A percentile compares a stretch with the other conserved stretches of the same genome.
Conservation (phyloP, 1,284 basidiomycete species). For the Testicularia cyperi region DNA sequence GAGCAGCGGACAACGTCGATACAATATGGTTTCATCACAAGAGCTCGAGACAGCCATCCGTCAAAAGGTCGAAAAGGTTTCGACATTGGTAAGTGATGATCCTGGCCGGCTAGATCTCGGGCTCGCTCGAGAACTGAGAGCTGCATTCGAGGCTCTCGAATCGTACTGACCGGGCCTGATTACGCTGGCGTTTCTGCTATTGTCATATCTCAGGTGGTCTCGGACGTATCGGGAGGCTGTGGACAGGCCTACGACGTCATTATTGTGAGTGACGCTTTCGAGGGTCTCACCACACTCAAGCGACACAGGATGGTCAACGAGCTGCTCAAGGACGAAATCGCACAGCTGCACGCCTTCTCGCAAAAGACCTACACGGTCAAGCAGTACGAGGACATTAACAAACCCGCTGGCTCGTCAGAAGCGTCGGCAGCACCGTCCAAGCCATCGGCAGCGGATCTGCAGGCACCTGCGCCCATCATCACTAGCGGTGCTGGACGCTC, state of each 20-base stretch:
- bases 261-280: slow-evolving; percentile 54
- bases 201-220: slow-evolving; percentile 36
- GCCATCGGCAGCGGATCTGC: slow-evolving; percentile 10
- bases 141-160: too few relatives aligned
- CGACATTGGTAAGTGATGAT: slow-evolving; percentile 46
- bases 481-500: slow-evolving; percentile 2
- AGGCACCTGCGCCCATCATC: slow-evolving; percentile 24
- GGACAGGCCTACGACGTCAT: slow-evolving; percentile 59
- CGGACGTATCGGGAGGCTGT: slow-evolving; percentile 59
- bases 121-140: too few relatives aligned
- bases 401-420: slow-evolving; percentile 4
- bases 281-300: slow-evolving; percentile 55
- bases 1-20: too few relatives aligned
- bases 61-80: slow-evolving; percentile 46
- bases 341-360: slow-evolving; percentile 62
- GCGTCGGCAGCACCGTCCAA: slow-evolving; percentile 6
- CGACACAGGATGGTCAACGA: slow-evolving; percentile 61
- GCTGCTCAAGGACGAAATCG: slow-evolving; percentile 61
- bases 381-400: slow-evolving; percentile 31
- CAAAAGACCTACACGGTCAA: slow-evolving; percentile 58
- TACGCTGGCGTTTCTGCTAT: too few relatives aligned
- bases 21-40: slow-evolving; percentile 53
- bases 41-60: slow-evolving; percentile 57
- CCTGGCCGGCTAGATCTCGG: too few relatives aligned
- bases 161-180: too few relatives aligned